Evolutionary conservation across 352 stramenopile genomes (phyloP).

Genomic region (Achlya hypogyna): DNA sequence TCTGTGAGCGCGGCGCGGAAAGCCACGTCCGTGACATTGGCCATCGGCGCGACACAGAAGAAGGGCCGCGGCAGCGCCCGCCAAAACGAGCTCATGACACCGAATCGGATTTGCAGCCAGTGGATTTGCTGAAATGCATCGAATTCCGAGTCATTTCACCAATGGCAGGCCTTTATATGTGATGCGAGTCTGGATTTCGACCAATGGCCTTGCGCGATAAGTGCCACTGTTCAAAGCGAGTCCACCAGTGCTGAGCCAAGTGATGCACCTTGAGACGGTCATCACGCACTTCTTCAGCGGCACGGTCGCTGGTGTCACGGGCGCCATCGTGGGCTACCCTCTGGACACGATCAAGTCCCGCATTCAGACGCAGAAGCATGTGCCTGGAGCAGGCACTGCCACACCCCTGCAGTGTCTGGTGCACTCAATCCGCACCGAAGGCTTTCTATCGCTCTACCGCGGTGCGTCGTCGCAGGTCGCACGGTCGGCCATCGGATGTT

Average conservation of each 20-base stretch:
- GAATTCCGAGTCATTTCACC: background rate
- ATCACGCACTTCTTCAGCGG: conserved; percentile 57
- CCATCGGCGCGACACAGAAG: conserved; percentile 77
- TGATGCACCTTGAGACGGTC: conserved; percentile 3
- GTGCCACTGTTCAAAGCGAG: no score
- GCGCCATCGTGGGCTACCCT: conserved; percentile 53
- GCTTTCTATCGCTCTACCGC: conserved; percentile 49
- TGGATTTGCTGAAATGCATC: conserved; percentile 11
- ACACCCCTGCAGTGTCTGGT: conserved; percentile 42
- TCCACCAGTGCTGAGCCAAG: no score
- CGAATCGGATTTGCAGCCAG: background rate
- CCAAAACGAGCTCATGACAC: conserved; percentile 39
- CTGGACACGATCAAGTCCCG: conserved; percentile 60
- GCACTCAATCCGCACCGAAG: conserved; percentile 45
- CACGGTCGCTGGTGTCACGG: conserved; percentile 43
- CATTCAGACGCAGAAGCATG: conserved; percentile 48
- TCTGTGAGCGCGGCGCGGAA: conserved; percentile 67
- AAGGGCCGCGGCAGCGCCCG: conserved; percentile 46
- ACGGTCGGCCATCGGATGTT: conserved; percentile 55
- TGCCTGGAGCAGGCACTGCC: background rate
- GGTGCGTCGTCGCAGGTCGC: conserved; percentile 61
- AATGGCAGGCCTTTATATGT: no score
- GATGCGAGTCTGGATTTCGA: background rate
- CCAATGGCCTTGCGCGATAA: background rate
- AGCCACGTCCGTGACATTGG: conserved; percentile 70